Base-by-base conservation (phyloP, 495 filamentous ascomycete genomes). In the Neurospora cerealis region DNA sequence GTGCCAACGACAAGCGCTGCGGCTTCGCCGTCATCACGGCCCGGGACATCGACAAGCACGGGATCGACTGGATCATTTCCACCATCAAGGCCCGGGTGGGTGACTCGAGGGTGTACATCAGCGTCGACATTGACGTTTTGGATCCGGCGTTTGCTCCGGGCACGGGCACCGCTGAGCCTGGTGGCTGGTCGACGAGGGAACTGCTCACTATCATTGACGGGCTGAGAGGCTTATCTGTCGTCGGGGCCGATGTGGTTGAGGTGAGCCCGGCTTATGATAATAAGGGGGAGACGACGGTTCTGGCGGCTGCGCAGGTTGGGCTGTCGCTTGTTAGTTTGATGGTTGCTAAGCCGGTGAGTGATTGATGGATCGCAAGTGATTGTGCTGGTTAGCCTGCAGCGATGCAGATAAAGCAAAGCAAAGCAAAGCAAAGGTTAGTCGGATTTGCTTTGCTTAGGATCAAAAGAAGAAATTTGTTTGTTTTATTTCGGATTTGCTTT, bases 151-250 rank as follows among this genome's bases (percentile, higher is more conserved):
- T 76, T 74, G 82, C 82, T 34, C 82, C 82, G 15, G 82, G 82
- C 81, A 97, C 94, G 2, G 94, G 94, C 28, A 97, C 94, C 0
- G 89, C 93, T 44, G 94, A 97, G 78, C 93, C 93, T 0, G 94
- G 94, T 36, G 94, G 94, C 2, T 97, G 94, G 94, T 88, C 89
- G 2, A 94, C 93, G 0, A 87, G 94, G 62, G 94, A 97, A 74
- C 77, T 87, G 0, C 75, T 86, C 36, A 79, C 83, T 2, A 83
- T 87, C 39, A 78, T 86, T 11, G 81, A 84, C 13, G 86, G 85
- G 0, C 76, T 87, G 1, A 89, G 90, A 38, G 92, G 91, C 1
- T 79, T 97, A 70, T 92, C 93, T 72, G 85, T 96, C 69, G 86
- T 96, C 44, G 92, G 91, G 0, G 91, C 91, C 0, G 93, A 96